These are phyloP conservation scores for Penicillium subrubescens DNA, from an alignment of 495 filamentous ascomycete genomes.

Conservation along the genomic window DNA sequence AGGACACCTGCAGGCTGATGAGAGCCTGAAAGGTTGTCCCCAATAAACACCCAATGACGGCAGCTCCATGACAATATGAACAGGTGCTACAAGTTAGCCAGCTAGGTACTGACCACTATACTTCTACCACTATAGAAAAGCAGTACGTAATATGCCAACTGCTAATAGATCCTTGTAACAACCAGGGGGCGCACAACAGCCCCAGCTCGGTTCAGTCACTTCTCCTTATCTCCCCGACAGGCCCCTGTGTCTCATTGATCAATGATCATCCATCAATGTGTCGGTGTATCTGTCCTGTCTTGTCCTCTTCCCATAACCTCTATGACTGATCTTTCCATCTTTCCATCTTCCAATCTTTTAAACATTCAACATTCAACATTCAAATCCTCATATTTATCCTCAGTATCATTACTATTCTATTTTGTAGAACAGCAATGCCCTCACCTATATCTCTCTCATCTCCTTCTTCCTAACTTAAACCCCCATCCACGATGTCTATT, in stretches of 20 bases:
- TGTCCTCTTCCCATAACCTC: neutral
- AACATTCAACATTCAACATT: neutral
- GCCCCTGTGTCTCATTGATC: neutral
- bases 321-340: neutral
- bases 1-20: neutral
- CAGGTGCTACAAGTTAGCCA: too few species aligned
- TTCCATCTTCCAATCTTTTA: neutral
- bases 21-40: neutral
- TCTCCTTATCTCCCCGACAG: constrained; percentile 9
- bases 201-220: constrained; percentile 3
- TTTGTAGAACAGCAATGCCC: neutral
- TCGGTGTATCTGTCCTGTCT: neutral
- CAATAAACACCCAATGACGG: neutral
- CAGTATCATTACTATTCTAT: neutral
- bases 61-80: neutral
- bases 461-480: neutral
- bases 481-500: constrained; percentile 17
- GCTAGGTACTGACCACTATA: neutral
- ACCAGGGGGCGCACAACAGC: constrained; percentile 4
- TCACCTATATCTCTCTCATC: neutral
- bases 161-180: neutral
- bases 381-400: neutral
- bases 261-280: neutral
- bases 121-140: neutral
- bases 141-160: neutral